Evolutionary conservation across 2,329 filamentous ascomycete genomes (phyloP).

Genomic region (Teratosphaeria epicoccoides): DNA sequence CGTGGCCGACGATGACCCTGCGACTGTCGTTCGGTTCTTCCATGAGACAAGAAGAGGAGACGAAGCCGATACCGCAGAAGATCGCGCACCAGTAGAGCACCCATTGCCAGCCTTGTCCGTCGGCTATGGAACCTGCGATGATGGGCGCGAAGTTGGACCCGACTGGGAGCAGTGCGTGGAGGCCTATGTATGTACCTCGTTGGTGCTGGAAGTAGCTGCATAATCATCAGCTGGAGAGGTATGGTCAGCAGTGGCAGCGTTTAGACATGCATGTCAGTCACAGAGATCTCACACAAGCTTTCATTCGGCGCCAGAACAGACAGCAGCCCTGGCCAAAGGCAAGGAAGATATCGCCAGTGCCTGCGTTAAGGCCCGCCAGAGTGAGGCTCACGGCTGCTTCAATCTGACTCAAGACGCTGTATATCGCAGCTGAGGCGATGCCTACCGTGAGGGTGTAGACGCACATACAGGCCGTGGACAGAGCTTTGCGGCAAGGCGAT

Average conservation of each 20-base stretch:
- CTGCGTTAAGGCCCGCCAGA: constrained; percentile 36
- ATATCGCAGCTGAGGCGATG: constrained; percentile 39
- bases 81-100: constrained; percentile 44
- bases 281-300: constrained; percentile 31
- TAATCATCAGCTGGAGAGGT: not conserved
- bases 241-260: not conserved
- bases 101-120: constrained; percentile 42
- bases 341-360: constrained; percentile 29
- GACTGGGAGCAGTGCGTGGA: constrained; percentile 18
- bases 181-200: constrained; percentile 19
- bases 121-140: constrained; percentile 40
- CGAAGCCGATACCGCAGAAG: constrained; percentile 37
- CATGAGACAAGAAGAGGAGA: constrained; percentile 48
- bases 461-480: constrained; percentile 32
- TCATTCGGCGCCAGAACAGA: constrained; percentile 43
- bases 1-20: not conserved
- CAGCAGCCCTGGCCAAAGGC: constrained; percentile 19
- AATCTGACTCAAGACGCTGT: constrained; percentile 41
- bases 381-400: constrained; percentile 37
- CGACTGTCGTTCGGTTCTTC: constrained; percentile 48
- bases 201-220: constrained; percentile 21
- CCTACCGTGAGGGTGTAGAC: constrained; percentile 41
- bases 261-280: constrained; percentile 15
- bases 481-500: constrained; percentile 31
- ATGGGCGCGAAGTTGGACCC: constrained; percentile 29